Percentiles rank a stretch among this genome's conserved stretches.
Conservation (phyloP, 1,139 yeast genomes). For the Casaregolazyma lundiana region DNA sequence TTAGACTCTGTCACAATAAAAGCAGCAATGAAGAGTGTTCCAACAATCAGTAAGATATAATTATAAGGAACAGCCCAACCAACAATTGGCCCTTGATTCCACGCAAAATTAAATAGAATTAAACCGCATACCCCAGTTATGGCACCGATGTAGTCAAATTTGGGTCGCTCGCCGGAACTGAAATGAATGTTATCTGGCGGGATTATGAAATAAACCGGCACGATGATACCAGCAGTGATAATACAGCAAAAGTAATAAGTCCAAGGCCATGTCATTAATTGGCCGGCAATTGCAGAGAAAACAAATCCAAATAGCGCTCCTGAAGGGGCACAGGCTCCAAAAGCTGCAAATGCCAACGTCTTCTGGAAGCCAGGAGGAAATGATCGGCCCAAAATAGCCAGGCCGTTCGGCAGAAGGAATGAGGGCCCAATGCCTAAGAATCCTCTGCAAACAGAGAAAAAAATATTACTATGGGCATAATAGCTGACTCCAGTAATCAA, state of each 20-base stretch:
- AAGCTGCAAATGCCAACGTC: slow-evolving; percentile 43
- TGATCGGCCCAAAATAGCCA: slow-evolving; percentile 51
- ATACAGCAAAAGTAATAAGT: slow-evolving; percentile 47
- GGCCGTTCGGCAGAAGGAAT: slow-evolving; percentile 50
- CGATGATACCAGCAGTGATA: slow-evolving; percentile 33
- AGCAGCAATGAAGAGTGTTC: slow-evolving; percentile 36
- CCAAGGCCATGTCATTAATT: slow-evolving; percentile 53
- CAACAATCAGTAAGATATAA: slow-evolving; percentile 48
- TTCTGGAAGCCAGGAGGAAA: slow-evolving; percentile 45
- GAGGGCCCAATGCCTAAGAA: slow-evolving; percentile 62
- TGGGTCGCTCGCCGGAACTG: slow-evolving; percentile 13
- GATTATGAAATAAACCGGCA: slow-evolving; percentile 38
- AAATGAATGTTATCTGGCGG: slow-evolving; percentile 31
- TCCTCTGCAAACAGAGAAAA: slow-evolving; percentile 51
- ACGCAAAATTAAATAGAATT: slow-evolving; percentile 49
- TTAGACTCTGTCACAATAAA: slow-evolving; percentile 39
- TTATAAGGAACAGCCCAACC: slow-evolving; percentile 53
- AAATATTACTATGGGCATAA: slow-evolving; percentile 39
- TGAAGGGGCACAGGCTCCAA: slow-evolving; percentile 57
- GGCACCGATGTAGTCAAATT: slow-evolving; percentile 47
- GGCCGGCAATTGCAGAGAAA: slow-evolving; percentile 44
- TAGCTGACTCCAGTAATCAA: slow-evolving; percentile 48
- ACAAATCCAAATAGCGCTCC: slow-evolving; percentile 52
- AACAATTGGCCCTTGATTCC: slow-evolving; percentile 59
- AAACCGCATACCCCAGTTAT: slow-evolving; percentile 46